Percentiles rank a stretch among this genome's conserved stretches.
These are phyloP conservation scores for Cercospora citrullina DNA, from an alignment of 2,329 filamentous ascomycete genomes.

Conservation along the genomic window DNA sequence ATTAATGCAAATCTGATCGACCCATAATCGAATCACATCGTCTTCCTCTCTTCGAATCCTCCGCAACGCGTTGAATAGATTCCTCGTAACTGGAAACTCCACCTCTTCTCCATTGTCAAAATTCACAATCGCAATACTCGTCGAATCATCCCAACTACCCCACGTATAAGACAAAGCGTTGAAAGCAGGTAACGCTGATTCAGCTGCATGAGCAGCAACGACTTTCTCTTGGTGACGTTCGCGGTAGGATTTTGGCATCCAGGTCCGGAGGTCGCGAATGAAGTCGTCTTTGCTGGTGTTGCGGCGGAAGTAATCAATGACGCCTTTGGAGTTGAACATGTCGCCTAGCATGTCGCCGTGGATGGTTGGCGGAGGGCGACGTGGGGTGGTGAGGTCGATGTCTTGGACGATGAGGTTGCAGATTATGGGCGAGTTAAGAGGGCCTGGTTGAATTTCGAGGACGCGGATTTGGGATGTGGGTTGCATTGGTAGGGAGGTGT, in stretches of 20 bases:
- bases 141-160: conserved; percentile 1
- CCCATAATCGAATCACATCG: background rate
- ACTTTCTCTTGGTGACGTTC: background rate
- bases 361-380: background rate
- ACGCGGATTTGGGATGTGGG: background rate
- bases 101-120: background rate
- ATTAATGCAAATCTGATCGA: conserved; percentile 8
- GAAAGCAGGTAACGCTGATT: background rate
- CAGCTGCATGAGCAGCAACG: background rate
- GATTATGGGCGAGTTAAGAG: background rate
- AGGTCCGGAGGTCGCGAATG: background rate
- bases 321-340: background rate
- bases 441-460: background rate
- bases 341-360: background rate
- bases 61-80: background rate
- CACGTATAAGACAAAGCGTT: conserved; percentile 8
- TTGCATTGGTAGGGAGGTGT: background rate
- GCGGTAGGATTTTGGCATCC: background rate
- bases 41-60: background rate
- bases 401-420: conserved; percentile 4
- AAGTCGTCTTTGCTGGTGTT: conserved; percentile 1
- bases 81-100: background rate
- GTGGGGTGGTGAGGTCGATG: background rate
- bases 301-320: background rate
- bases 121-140: background rate